A percentile compares a stretch with the other conserved stretches of the same genome.
These are phyloP conservation scores for Microsporum ferrugineum DNA, from an alignment of 2,329 filamentous ascomycete species.

Conservation along the genomic window DNA sequence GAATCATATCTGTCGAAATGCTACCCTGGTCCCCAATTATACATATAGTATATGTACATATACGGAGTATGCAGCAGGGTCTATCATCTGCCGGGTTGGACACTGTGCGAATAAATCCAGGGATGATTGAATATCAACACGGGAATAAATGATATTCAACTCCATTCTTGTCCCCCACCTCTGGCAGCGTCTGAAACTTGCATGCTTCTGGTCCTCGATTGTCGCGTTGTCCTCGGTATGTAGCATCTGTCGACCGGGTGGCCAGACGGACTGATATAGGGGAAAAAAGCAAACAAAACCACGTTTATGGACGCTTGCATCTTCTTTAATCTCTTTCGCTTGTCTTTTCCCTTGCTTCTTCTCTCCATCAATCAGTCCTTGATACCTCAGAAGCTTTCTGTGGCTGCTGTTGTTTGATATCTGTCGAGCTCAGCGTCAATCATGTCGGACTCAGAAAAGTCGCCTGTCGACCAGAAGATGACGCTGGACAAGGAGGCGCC, in stretches of 20 bases:
- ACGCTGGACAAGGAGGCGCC: neutral
- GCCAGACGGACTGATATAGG: neutral
- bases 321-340: neutral
- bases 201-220: neutral
- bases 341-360: neutral
- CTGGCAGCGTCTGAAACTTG: neutral
- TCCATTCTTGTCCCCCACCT: neutral
- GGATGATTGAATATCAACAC: neutral
- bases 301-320: neutral
- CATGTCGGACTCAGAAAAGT: neutral
- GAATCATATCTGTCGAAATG: neutral
- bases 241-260: neutral
- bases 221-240: no score
- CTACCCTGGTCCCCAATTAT: neutral
- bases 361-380: neutral
- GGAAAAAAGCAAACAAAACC: neutral
- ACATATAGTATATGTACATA: neutral
- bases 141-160: neutral
- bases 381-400: neutral
- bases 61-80: neutral
- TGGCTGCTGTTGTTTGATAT: neutral
- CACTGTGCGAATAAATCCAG: neutral
- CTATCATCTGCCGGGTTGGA: neutral
- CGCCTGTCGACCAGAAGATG: neutral
- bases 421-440: neutral